Conservation (phyloP, 805 yeast genomes). For the Suhomyces kilbournensis region DNA sequence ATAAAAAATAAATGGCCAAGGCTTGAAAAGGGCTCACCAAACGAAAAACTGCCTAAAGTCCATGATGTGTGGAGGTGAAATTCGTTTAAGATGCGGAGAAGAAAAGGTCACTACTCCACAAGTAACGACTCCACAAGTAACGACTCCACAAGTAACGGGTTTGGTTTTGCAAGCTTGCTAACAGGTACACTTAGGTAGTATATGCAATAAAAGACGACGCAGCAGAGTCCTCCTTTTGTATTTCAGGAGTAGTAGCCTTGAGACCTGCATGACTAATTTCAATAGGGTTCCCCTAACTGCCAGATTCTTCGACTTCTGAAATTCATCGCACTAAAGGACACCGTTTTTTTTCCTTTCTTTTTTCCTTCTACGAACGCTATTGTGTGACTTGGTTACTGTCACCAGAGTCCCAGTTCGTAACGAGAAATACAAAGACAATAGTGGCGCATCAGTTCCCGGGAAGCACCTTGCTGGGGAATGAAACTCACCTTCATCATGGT, state of each 20-base stretch:
- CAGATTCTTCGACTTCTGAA: not conserved
- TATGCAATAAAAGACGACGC: not conserved
- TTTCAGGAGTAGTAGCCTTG: not conserved
- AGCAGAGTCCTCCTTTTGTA: not conserved
- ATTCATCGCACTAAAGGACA: not conserved
- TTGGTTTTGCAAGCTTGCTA: not conserved
- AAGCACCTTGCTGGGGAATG: not conserved
- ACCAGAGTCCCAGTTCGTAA: not conserved
- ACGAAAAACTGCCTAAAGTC: not conserved
- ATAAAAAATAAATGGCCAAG: not conserved
- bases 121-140: too few relatives aligned
- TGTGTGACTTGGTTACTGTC: not conserved
- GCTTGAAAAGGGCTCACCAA: not conserved
- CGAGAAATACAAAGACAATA: not conserved
- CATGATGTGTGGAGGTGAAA: not conserved
- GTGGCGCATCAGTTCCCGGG: not conserved
- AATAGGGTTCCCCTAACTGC: not conserved
- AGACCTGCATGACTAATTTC: not conserved
- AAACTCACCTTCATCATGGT: not conserved
- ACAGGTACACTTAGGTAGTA: not conserved
- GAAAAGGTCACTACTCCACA: not conserved
- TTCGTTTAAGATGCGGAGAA: not conserved
- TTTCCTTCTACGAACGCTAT: not conserved
- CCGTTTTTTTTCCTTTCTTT: not conserved
- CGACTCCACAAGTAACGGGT: not conserved